Evolutionary conservation across 768 basidiomycete genomes (phyloP).

Genomic region (Agaricus sinodeliciosus): DNA sequence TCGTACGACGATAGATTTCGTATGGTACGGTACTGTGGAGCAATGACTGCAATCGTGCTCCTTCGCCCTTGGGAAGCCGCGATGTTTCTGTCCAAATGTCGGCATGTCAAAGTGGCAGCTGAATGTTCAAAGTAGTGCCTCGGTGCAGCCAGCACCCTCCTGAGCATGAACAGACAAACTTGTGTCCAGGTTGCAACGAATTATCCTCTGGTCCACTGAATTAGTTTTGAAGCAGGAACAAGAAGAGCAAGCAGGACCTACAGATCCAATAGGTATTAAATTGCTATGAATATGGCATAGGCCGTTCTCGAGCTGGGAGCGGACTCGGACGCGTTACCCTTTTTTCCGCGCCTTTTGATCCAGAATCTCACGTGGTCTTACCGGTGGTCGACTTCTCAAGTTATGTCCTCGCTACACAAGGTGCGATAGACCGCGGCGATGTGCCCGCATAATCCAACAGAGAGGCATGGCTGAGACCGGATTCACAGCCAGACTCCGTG

Average conservation of each 20-base stretch:
- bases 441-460: too few relatives aligned
- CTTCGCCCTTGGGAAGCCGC: background rate
- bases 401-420: too few relatives aligned
- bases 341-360: constrained; percentile 2
- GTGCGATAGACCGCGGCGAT: too few relatives aligned
- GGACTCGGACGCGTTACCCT: background rate
- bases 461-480: too few relatives aligned
- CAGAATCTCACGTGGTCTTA: constrained; percentile 1
- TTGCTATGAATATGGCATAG: constrained; percentile 6
- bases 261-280: constrained; percentile 4
- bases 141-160: constrained; percentile 7
- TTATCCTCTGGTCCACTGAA: constrained; percentile 1
- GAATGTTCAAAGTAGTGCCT: constrained; percentile 9
- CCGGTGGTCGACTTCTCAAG: too few relatives aligned
- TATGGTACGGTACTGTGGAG: background rate
- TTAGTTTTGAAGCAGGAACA: background rate
- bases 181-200: constrained; percentile 8
- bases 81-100: background rate
- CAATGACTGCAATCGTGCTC: constrained; percentile 1
- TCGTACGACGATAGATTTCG: background rate
- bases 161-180: constrained; percentile 10
- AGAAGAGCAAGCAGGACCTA: background rate
- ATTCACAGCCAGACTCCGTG: too few relatives aligned
- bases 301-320: background rate
- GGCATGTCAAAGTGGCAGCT: constrained; percentile 4